Evolutionary conservation across 306 rosid genomes (phyloP).

Genomic region (Begonia masoniana): DNA sequence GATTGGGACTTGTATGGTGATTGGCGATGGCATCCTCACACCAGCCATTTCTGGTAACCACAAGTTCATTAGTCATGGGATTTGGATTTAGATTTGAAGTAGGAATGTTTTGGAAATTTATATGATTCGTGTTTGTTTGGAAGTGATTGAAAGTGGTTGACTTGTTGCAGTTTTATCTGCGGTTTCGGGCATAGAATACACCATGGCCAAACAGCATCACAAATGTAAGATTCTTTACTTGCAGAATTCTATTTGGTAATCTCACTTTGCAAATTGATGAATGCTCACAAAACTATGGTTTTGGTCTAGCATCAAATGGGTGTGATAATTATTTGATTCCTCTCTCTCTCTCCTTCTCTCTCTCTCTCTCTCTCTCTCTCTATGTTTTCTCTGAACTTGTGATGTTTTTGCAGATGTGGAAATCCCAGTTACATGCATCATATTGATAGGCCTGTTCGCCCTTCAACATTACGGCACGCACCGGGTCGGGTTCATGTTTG

Average conservation of each 20-base stretch:
- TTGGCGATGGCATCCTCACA: conserved; percentile 86
- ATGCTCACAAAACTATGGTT: background rate
- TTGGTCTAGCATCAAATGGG: background rate
- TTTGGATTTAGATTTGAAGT: too few relatives aligned
- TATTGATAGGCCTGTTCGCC: conserved; percentile 68
- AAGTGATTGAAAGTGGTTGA: background rate
- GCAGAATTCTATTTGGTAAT: background rate
- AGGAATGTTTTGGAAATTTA: background rate
- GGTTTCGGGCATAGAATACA: conserved; percentile 77
- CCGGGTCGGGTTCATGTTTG: conserved; percentile 84
- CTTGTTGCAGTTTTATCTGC: conserved; percentile 55
- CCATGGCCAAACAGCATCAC: conserved; percentile 64
- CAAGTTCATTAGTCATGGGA: too few relatives aligned
- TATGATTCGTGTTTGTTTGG: background rate
- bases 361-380: too few relatives aligned
- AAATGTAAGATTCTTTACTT: conserved; percentile 34
- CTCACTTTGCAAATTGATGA: background rate
- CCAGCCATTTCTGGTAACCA: conserved; percentile 75
- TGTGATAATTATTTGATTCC: too few relatives aligned
- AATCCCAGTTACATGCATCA: conserved; percentile 71
- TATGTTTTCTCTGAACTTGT: conserved; percentile 12
- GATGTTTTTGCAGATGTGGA: conserved; percentile 50
- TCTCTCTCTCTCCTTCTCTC: too few relatives aligned
- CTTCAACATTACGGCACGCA: conserved; percentile 97
- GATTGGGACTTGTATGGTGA: conserved; percentile 92